Evolutionary conservation across 306 rosid genomes (phyloP), one percentile per base, ranked within the genome.

Genomic region (Trifolium subterraneum): DNA sequence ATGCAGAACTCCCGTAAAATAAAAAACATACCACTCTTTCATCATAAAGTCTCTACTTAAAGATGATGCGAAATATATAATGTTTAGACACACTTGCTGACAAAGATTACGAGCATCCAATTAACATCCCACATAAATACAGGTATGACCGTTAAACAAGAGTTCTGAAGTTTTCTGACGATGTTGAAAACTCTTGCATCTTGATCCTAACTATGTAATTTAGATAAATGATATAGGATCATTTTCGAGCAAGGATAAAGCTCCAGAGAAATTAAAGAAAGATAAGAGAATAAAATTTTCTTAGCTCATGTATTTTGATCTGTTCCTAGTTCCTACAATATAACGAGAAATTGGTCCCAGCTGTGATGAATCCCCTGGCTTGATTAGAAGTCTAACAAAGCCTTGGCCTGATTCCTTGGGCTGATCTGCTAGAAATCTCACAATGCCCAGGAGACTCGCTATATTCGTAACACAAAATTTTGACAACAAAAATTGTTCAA

Each of bases 131-230:
- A 56, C 10, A 14, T 59, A 13, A 76, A 23, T 47, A 10, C 13
- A 35, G 2, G 39, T 52, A 41, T 20, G 31, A 25, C 63, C 22
- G 59, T 55, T n/a, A 48, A n/a, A 48, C 55, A 48, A 48, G 55
- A n/a, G 39, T 36, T 74, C 42, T 22, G 10, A 50, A 5, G 54
- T 36, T 44, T 13, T 56, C 60, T 11, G 1, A 41, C 22, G 15
- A 58, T 65, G 31, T 52, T 14, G 50, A 65, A 59, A 66, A 72
- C 51, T 29, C 33, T 29, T 29, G 33, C 33, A 29, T n/a, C 35
- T 29, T 19, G 47, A 72, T 22, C 48, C 25, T 14, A 73, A 48
- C 15, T 10, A 73, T 36, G 48, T 27, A 71, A 66, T 65, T 65
- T 20, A 35, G 48, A 20, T 44, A 76, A 55, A 55, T 59, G n/a